A percentile compares a stretch with the other conserved stretches of the same genome.
These are phyloP conservation scores for Cicer arietinum DNA, from an alignment of 306 rosid species.

Conservation along the genomic window DNA sequence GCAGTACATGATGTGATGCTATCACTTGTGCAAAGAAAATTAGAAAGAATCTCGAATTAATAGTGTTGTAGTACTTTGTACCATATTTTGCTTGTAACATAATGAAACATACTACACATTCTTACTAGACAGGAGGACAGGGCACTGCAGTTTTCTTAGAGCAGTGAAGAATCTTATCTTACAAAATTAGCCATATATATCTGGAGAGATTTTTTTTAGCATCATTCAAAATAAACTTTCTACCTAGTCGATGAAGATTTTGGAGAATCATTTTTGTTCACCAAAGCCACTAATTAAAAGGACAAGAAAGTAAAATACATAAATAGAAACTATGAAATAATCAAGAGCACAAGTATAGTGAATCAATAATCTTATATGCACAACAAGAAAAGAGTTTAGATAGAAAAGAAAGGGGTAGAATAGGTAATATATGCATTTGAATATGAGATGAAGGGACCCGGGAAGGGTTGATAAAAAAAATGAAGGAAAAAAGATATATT, in stretches of 20 bases:
- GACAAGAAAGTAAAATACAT: not conserved
- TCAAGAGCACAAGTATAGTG: not conserved
- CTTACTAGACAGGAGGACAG: conserved; percentile 13
- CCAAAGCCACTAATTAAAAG: not conserved
- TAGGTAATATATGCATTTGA: conserved; percentile 14
- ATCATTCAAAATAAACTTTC: not conserved
- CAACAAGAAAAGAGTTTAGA: not conserved
- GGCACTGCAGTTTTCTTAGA: not conserved
- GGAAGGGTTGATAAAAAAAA: not conserved
- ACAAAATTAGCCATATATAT: conserved; percentile 15
- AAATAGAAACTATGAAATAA: not conserved
- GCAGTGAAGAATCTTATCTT: conserved; percentile 12
- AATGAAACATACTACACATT: not conserved
- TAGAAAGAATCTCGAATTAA: not conserved
- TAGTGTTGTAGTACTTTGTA: not conserved
- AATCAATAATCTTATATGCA: not conserved
- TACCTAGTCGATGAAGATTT: not conserved
- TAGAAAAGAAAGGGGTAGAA: not conserved
- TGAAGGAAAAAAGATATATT: not conserved
- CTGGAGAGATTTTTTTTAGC: not conserved
- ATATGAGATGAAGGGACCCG: not conserved
- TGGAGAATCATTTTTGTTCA: not conserved
- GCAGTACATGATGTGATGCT: too few species aligned
- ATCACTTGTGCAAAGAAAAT: too few species aligned
- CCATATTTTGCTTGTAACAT: not conserved